Evolutionary conservation across 2,329 filamentous ascomycete genomes (phyloP).

Genomic region (Helminthosporium solani): DNA sequence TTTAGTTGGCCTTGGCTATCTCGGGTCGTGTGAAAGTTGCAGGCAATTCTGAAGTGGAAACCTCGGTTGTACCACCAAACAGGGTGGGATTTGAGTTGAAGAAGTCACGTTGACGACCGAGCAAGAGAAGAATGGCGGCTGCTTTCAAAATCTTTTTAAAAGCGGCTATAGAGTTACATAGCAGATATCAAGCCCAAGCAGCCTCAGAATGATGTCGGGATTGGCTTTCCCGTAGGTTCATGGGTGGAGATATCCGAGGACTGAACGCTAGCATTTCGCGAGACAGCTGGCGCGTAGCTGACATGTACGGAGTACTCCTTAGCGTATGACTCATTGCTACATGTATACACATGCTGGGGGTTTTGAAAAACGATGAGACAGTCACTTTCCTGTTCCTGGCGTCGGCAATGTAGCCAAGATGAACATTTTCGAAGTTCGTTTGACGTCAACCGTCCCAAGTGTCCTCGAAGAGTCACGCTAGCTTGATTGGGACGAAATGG

Average conservation of each 20-base stretch:
- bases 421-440: too few relatives aligned
- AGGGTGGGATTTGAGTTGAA: constrained; percentile 4
- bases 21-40: constrained; percentile 16
- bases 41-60: constrained; percentile 12
- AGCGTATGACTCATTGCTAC: neutral
- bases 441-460: too few relatives aligned
- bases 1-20: neutral
- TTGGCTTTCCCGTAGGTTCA: neutral
- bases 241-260: neutral
- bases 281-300: neutral
- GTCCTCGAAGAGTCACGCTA: too few relatives aligned
- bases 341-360: neutral
- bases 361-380: too few relatives aligned
- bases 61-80: constrained; percentile 8
- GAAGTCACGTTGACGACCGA: too few relatives aligned
- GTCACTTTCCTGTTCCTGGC: too few relatives aligned
- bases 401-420: too few relatives aligned
- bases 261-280: neutral
- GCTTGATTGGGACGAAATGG: too few relatives aligned
- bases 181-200: neutral
- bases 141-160: too few relatives aligned
- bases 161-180: too few relatives aligned
- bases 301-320: too few relatives aligned
- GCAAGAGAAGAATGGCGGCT: too few relatives aligned
- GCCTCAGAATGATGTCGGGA: neutral